A percentile compares a stretch with the other conserved stretches of the same genome.
Conservation (phyloP, 805 yeast genomes). For the Suhomyces prunicola region DNA sequence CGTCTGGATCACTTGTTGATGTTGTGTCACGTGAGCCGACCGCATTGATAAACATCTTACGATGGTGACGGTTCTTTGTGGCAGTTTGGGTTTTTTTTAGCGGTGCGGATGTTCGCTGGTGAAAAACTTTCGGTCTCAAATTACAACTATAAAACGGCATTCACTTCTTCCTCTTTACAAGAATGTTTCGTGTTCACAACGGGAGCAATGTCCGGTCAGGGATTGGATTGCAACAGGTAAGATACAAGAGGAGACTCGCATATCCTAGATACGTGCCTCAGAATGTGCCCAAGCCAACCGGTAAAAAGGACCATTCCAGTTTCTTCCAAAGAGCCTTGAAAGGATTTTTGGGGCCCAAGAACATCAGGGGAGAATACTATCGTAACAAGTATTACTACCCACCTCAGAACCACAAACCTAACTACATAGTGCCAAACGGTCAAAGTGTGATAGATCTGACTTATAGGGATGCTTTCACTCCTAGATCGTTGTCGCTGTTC, state of each 20-base stretch:
- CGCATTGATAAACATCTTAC: not conserved
- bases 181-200: constrained; percentile 3
- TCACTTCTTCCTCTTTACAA: not conserved
- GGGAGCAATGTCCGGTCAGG: constrained; percentile 4
- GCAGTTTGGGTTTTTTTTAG: not conserved
- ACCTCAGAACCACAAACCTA: constrained; percentile 65
- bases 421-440: constrained; percentile 64
- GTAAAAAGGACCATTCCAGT: constrained; percentile 44
- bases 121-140: constrained; percentile 3
- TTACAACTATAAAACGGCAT: constrained; percentile 1
- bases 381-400: constrained; percentile 72
- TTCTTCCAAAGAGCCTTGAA: constrained; percentile 62
- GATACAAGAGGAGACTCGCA: constrained; percentile 29
- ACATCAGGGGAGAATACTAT: constrained; percentile 77
- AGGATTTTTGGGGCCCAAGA: constrained; percentile 78
- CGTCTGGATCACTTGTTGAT: constrained; percentile 1
- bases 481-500: constrained; percentile 10
- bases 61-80: not conserved
- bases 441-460: constrained; percentile 21
- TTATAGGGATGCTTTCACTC: constrained; percentile 22
- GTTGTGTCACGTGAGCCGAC: not conserved
- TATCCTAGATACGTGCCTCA: constrained; percentile 34
- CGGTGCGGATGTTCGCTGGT: not conserved
- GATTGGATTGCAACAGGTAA: constrained; percentile 14
- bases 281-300: constrained; percentile 27